Evolutionary conservation across 129 eudicot species (phyloP), one percentile per base, ranked within the genome.

Genomic region (Saussurea involucrata): DNA sequence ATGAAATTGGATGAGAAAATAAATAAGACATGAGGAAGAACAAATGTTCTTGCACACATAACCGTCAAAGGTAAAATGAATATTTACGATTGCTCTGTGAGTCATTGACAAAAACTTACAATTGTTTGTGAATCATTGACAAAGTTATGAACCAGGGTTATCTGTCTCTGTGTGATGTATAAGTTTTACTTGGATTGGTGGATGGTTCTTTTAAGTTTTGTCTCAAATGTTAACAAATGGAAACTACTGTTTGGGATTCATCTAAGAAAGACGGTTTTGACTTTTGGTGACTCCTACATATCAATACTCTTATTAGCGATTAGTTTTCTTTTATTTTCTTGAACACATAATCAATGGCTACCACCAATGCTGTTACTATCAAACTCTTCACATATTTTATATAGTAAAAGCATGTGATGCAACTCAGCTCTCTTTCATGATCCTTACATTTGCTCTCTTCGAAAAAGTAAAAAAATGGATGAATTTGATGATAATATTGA

Each of bases 331-430:
- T 64, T 2, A 55, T 55, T 17, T 75, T 42, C 12, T 66, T 44
- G 73, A 46, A 20, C 70, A 63, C 24, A 10, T 64, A 64, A 44
- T 20, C 27, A 18, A 44, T 1, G 65, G 66, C 65, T 76, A 18
- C 46, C 65, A 44, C 46, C 53, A 66, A 53, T 53, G 61, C 5
- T 1, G 61, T n/a, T 1, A 53, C 61, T n/a, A 53, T 53, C 61
- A 53, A 18, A 28, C 22, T 66, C 24, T 63, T 65, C 20, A 9
- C 63, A 40, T 25, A 25, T 27, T 76, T 1, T 24, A 27, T 9
- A 63, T 64, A 40, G 21, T 58, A 18, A 58, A 58, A 55, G 32
- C 66, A 55, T 57, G 46, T 32, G 75, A 72, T 55, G 68, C 31
- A 1, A 57, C 77, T 22, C 34, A 40, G 5, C 9, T 36, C 73